phyloP scores from a whole-genome alignment of 345 rosid genomes.

The Gossypium australe region DNA sequence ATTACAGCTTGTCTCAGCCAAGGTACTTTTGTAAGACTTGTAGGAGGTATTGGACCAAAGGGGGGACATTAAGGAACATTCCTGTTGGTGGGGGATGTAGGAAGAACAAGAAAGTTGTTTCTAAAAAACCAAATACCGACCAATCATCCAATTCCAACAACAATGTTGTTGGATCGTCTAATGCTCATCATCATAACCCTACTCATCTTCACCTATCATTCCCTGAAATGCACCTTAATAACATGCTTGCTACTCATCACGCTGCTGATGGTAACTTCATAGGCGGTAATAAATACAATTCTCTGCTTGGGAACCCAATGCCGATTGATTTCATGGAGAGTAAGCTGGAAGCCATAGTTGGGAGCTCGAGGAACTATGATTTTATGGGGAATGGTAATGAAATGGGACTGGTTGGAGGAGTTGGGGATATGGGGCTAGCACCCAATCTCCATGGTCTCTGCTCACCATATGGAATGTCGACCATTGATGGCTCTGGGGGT shows the following conservation, averaged over 20 bases:
- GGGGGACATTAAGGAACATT: constrained; percentile 89
- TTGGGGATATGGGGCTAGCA: constrained; percentile 25
- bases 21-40: constrained; percentile 97
- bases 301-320: constrained; percentile 29
- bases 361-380: constrained; percentile 44
- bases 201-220: constrained; percentile 57
- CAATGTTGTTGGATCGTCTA: constrained; percentile 12
- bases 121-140: constrained; percentile 40
- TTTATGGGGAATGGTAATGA: constrained; percentile 41
- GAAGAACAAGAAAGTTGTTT: constrained; percentile 72
- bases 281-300: constrained; percentile 25
- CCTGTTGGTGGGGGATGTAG: constrained; percentile 98
- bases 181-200: constrained; percentile 23
- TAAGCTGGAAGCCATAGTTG: constrained; percentile 39
- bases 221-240: constrained; percentile 43
- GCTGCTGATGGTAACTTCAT: constrained; percentile 22
- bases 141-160: constrained; percentile 27
- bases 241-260: constrained; percentile 26
- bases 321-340: constrained; percentile 48
- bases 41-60: constrained; percentile 97
- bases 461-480: constrained; percentile 43
- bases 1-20: constrained; percentile 95
- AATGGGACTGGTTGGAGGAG: constrained; percentile 27
- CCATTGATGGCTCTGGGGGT: constrained; percentile 30
- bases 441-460: constrained; percentile 33